These are phyloP conservation scores for Taphrina flavorubra DNA, from an alignment of 1,139 yeast species.

Conservation along the genomic window DNA sequence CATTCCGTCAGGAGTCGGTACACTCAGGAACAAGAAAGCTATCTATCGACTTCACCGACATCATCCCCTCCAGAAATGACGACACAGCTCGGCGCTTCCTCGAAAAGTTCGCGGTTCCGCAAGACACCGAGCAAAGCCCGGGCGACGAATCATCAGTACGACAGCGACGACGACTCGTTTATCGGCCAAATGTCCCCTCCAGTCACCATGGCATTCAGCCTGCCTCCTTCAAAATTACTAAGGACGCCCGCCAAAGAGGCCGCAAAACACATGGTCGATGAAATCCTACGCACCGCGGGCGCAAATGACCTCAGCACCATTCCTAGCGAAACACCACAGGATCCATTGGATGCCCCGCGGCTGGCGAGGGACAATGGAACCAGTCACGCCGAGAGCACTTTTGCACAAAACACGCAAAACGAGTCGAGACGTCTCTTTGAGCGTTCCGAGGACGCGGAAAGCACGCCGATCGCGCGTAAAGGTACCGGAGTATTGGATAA, in stretches of 20 bases:
- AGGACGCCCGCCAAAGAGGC: conserved; percentile 41
- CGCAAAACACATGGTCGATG: conserved; percentile 37
- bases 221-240: conserved; percentile 41
- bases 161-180: conserved; percentile 47
- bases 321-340: conserved; percentile 25
- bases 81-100: conserved; percentile 13
- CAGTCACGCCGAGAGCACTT: conserved; percentile 6
- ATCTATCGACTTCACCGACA: conserved; percentile 31
- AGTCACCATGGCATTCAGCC: conserved; percentile 39
- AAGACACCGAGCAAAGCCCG: conserved; percentile 13
- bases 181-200: conserved; percentile 42
- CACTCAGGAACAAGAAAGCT: neutral
- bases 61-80: conserved; percentile 32
- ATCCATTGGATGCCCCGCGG: conserved; percentile 9
- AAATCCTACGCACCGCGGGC: conserved; percentile 44
- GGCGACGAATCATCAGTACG: conserved; percentile 24
- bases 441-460: conserved; percentile 11
- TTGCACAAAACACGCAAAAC: conserved; percentile 22
- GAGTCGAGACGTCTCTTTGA: conserved; percentile 18
- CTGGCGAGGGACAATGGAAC: neutral
- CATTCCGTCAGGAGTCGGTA: conserved; percentile 25
- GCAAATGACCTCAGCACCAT: conserved; percentile 33
- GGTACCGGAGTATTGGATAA: conserved; percentile 20
- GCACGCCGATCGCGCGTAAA: conserved; percentile 21
- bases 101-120: conserved; percentile 6